Percentiles rank a stretch among this genome's conserved stretches.
These are phyloP conservation scores for Nissolia schottii DNA, from an alignment of 306 rosid species.

Conservation along the genomic window DNA sequence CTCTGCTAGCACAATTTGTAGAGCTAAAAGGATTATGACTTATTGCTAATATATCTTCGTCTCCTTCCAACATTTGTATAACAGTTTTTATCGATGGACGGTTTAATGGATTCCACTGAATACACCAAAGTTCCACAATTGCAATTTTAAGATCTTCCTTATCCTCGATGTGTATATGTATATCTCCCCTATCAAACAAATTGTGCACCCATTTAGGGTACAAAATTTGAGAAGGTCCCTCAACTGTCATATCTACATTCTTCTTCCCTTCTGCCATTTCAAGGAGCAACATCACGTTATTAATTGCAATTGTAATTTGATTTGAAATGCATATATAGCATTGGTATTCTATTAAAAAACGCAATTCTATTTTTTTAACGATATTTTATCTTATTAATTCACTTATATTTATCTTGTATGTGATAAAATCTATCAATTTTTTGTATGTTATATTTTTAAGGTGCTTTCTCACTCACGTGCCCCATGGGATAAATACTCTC, in stretches of 20 bases:
- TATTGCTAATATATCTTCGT: background rate
- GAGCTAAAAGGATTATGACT: slow-evolving; percentile 1
- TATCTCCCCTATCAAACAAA: background rate
- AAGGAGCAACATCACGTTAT: background rate
- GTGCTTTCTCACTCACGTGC: too few species aligned
- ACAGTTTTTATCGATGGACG: background rate
- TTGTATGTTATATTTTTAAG: too few species aligned
- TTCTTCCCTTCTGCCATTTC: slow-evolving; percentile 15
- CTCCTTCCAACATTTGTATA: background rate
- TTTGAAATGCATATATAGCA: too few species aligned
- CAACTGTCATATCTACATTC: background rate
- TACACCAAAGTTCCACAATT: background rate
- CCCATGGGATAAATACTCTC: too few species aligned
- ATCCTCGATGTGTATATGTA: background rate
- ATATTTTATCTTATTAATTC: too few species aligned
- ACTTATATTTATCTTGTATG: too few species aligned
- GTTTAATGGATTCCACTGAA: background rate
- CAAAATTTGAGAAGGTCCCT: background rate
- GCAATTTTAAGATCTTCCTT: background rate
- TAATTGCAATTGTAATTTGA: too few species aligned
- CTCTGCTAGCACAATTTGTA: background rate
- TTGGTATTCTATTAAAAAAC: too few species aligned
- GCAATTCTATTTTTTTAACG: too few species aligned
- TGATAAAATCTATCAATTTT: too few species aligned
- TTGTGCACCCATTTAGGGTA: slow-evolving; percentile 6